Conservation (phyloP, 208 protist species). For the Trypanosomatidae sp. region DNA sequence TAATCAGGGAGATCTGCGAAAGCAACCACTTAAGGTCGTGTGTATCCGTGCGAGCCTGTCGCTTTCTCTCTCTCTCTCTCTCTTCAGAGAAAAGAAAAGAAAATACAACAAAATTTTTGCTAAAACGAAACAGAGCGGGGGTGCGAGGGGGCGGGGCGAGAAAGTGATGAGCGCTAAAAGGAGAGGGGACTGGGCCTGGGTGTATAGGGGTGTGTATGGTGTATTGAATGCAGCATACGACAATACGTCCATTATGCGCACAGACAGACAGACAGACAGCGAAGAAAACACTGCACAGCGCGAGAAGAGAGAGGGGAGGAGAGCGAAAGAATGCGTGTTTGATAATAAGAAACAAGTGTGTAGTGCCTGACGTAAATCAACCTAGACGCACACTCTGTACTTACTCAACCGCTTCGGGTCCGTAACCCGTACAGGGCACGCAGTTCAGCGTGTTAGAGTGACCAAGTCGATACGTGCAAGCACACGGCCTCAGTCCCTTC, state of each 20-base stretch:
- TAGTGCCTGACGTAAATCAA: not conserved
- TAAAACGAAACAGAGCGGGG: too few relatives aligned
- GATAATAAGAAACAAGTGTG: not conserved
- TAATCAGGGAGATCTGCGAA: not conserved
- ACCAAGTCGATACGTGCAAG: not conserved
- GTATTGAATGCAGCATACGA: too few relatives aligned
- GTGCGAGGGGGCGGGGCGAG: too few relatives aligned
- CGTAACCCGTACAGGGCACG: not conserved
- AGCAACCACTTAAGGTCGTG: too few relatives aligned
- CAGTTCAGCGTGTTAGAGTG: not conserved
- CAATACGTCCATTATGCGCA: not conserved
- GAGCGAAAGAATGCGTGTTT: not conserved
- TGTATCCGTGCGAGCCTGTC: conserved; percentile 1
- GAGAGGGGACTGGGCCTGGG: too few relatives aligned
- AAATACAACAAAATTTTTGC: too few relatives aligned
- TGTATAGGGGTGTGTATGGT: too few relatives aligned
- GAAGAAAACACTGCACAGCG: not conserved
- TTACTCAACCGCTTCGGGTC: not conserved
- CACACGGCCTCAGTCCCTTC: not conserved
- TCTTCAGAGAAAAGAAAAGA: too few relatives aligned
- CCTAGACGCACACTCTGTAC: not conserved
- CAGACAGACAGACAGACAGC: not conserved
- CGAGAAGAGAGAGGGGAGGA: not conserved
- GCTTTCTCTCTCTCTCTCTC: not conserved
- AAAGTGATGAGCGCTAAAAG: too few relatives aligned